Conservation (phyloP, 257 asterid genomes). For the Solanum verrucosum region DNA sequence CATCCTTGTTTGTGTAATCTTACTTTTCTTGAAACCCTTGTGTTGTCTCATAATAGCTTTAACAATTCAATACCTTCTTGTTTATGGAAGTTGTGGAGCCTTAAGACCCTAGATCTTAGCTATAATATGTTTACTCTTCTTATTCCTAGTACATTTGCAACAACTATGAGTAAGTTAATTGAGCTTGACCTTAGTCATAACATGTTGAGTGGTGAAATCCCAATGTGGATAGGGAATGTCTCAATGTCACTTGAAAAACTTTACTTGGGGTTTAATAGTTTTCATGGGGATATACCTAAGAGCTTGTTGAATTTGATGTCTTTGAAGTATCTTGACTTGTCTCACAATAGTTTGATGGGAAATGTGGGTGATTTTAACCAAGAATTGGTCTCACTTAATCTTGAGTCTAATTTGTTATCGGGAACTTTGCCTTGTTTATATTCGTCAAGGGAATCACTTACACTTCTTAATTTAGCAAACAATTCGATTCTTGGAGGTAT, state of each 20-base stretch:
- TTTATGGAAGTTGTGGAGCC: conserved; percentile 31
- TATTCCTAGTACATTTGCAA: conserved; percentile 23
- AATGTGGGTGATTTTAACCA: conserved; percentile 43
- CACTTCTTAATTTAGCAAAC: conserved; percentile 58
- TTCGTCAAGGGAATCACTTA: conserved; percentile 40
- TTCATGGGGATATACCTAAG: conserved; percentile 47
- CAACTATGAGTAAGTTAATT: conserved; percentile 15
- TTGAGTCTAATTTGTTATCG: conserved; percentile 48
- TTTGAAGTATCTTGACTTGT: conserved; percentile 51
- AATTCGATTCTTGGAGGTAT: conserved; percentile 76
- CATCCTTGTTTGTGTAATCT: conserved; percentile 66
- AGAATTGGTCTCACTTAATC: conserved; percentile 42
- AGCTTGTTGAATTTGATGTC: conserved; percentile 37
- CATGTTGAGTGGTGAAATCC: conserved; percentile 36
- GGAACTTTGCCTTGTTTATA: conserved; percentile 82
- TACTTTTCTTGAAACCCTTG: conserved; percentile 45
- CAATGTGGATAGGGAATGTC: conserved; percentile 63
- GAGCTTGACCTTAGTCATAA: conserved; percentile 62
- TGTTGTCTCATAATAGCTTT: conserved; percentile 54
- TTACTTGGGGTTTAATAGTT: conserved; percentile 47
- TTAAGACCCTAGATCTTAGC: conserved; percentile 53
- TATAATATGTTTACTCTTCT: conserved; percentile 37
- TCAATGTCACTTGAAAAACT: conserved; percentile 42
- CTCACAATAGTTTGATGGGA: conserved; percentile 60
- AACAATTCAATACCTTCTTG: conserved; percentile 50